phyloP scores from a whole-genome alignment of 345 rosid species.

The Pseudoturritis turrita region DNA sequence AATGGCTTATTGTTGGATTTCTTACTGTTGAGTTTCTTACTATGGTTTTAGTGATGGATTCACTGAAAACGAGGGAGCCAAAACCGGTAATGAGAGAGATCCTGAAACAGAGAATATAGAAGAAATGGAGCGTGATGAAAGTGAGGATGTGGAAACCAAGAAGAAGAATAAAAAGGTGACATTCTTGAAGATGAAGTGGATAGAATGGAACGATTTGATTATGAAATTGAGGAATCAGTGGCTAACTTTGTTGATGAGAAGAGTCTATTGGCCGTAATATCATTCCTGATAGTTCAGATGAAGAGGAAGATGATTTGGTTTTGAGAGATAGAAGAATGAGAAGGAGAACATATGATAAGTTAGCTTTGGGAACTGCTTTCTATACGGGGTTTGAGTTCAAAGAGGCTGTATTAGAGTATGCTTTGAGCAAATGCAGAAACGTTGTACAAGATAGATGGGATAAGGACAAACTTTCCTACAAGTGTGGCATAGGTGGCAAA shows the following conservation, averaged over 20 bases:
- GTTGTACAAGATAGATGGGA: neutral
- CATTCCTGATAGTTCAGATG: neutral
- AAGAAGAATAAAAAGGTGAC: too few relatives aligned
- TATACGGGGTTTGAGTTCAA: neutral
- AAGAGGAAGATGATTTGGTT: neutral
- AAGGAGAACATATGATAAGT: neutral
- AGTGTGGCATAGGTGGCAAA: too few relatives aligned
- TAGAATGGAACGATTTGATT: neutral
- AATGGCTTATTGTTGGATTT: too few relatives aligned
- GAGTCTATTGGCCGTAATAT: neutral
- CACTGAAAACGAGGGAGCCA: too few relatives aligned
- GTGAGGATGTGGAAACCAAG: too few relatives aligned
- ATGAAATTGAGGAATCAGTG: neutral
- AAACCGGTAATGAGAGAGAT: too few relatives aligned
- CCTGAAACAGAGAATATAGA: too few relatives aligned
- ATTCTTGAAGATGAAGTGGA: neutral
- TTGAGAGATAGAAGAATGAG: neutral
- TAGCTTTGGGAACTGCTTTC: neutral
- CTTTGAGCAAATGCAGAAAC: neutral
- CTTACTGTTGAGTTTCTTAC: too few relatives aligned
- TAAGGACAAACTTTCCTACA: neutral
- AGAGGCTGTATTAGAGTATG: neutral
- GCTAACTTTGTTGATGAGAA: too few relatives aligned
- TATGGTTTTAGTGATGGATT: too few relatives aligned
- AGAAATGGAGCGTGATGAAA: too few relatives aligned